A percentile compares a stretch with the other conserved stretches of the same genome.
phyloP scores from a whole-genome alignment of 2,329 filamentous ascomycete genomes.

The Emergomyces africanus region DNA sequence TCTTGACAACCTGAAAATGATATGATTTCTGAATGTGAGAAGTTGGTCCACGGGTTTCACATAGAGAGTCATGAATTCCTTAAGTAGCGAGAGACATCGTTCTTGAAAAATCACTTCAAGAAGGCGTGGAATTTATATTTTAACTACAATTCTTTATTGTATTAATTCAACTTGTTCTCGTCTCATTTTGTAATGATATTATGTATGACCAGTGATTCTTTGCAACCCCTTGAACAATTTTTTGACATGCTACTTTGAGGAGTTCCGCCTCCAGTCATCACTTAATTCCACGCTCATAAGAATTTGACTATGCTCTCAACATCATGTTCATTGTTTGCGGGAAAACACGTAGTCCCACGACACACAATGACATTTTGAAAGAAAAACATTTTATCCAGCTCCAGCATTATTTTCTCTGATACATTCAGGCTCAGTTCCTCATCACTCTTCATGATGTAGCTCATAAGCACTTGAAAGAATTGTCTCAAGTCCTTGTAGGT shows the following conservation, averaged over 20 bases:
- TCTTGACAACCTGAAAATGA: not conserved
- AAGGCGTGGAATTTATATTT: not conserved
- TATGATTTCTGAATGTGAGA: too few species aligned
- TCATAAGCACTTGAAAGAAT: too few species aligned
- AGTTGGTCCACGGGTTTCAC: too few species aligned
- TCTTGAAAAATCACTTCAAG: not conserved
- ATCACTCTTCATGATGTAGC: too few species aligned
- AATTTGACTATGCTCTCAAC: constrained; percentile 17
- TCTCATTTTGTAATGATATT: not conserved
- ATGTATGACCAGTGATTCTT: too few species aligned
- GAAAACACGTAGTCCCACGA: too few species aligned
- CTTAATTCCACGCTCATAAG: constrained; percentile 17
- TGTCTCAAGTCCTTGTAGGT: constrained; percentile 8
- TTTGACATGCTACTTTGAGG: constrained; percentile 10
- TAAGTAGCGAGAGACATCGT: not conserved
- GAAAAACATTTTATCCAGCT: too few species aligned
- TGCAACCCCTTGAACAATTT: too few species aligned
- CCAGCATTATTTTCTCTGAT: too few species aligned
- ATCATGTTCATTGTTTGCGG: too few species aligned
- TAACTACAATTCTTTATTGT: not conserved
- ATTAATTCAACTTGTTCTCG: not conserved
- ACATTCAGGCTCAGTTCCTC: too few species aligned
- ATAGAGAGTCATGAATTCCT: not conserved
- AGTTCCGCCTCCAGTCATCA: constrained; percentile 14
- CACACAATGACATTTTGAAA: too few species aligned